Base-by-base conservation (phyloP, 805 yeast genomes). In the Huiozyma naganishii region DNA sequence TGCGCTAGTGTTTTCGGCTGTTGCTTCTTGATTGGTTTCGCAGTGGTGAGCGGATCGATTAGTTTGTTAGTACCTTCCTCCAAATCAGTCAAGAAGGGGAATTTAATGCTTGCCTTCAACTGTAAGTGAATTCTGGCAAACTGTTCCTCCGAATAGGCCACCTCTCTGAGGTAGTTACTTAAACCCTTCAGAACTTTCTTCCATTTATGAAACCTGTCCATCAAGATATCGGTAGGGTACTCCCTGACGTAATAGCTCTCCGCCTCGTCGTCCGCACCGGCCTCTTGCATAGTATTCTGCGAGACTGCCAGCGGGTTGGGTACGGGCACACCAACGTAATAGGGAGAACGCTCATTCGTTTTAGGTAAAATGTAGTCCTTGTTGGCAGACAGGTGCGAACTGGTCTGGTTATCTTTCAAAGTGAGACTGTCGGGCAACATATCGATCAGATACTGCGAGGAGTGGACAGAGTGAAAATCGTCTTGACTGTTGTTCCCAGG, bases 151-250 rank as follows among this genome's bases (percentile, higher is more conserved):
- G 84, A 86, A 30, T 78, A 71, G 5, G 87, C 82, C 37, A 78
- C 80, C 55, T 86, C 94, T 53, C 75, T 74, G 50, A 88, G 71
- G 57, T 88, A 87, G 40, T 69, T 71, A 32, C 81, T 73, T 48
- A 87, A 64, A 43, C 84, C 81, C 51, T 80, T 79, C 48, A 86
- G 73, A 43, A 87, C 77, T 45, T 77, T 74, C 42, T 94, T 70
- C 95, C 95, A 87, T 11, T 88, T 80, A 45, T 77, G 73, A 61
- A 87, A 87, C 51, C 96, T 67, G 39, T 77, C 74, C 17, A 90
- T 88, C 47, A 87, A 67, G 7, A 83, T 73, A 48, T 86, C 95
- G 2, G 95, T 85, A 34, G 95, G 96, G 51, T 74, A 62, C 39
- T 63, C 67, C 40, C 60, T 59, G 11, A 61, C 64, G 38, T 47